phyloP scores from a whole-genome alignment of 2,329 filamentous ascomycete species.

The Talaromyces sp. region DNA sequence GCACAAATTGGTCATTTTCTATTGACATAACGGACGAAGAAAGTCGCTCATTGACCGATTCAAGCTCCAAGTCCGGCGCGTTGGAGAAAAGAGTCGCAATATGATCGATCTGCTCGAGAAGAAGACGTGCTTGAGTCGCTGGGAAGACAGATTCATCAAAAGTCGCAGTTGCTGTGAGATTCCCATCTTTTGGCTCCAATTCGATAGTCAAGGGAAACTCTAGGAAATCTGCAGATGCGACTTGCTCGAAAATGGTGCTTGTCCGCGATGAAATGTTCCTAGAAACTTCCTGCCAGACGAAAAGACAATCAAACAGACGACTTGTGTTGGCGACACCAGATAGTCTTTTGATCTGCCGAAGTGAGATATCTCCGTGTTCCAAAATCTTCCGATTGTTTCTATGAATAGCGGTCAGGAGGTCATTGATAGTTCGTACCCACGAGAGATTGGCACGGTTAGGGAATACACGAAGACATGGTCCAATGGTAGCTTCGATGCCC shows the following conservation, averaged over 20 bases:
- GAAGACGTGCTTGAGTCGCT: constrained; percentile 45
- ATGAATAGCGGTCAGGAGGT: constrained; percentile 61
- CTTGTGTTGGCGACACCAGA: constrained; percentile 48
- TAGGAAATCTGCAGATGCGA: constrained; percentile 61
- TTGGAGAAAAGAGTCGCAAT: constrained; percentile 43
- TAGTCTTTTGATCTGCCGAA: constrained; percentile 63
- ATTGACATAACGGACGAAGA: constrained; percentile 40
- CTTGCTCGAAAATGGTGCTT: constrained; percentile 46
- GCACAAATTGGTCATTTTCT: constrained; percentile 39
- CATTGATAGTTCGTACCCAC: constrained; percentile 46
- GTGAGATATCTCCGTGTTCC: constrained; percentile 56
- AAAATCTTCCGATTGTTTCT: constrained; percentile 60
- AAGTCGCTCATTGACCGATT: constrained; percentile 23
- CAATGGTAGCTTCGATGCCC: constrained; percentile 66
- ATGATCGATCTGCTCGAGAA: constrained; percentile 58
- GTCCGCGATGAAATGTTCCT: constrained; percentile 24
- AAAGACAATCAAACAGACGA: constrained; percentile 67
- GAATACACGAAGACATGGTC: constrained; percentile 72
- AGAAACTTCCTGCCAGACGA: constrained; percentile 78
- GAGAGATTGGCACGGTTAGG: constrained; percentile 62
- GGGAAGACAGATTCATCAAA: constrained; percentile 53
- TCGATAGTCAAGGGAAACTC: constrained; percentile 75
- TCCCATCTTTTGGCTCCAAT: constrained; percentile 55
- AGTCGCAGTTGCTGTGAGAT: constrained; percentile 48
- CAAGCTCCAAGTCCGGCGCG: constrained; percentile 26